Conservation (phyloP, 768 basidiomycete genomes). For the Tephrocybe sp. region DNA sequence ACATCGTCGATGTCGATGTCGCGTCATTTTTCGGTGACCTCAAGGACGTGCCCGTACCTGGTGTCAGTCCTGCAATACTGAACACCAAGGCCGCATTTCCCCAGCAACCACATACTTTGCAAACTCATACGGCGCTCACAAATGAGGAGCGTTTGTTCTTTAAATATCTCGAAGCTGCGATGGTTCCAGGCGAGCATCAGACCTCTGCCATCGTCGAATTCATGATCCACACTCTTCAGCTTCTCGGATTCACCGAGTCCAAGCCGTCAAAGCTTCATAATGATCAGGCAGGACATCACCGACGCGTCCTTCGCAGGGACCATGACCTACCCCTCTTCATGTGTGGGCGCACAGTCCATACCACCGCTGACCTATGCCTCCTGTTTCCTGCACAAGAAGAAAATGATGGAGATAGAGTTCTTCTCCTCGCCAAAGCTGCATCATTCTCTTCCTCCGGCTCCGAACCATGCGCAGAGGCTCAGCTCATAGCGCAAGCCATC, state of each 20-base stretch:
- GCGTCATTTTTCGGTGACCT: slow-evolving; percentile 12
- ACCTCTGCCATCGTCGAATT: slow-evolving; percentile 12
- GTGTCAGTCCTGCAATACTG: slow-evolving; percentile 11
- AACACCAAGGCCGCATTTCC: slow-evolving; percentile 5
- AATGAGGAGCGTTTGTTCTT: slow-evolving; percentile 17
- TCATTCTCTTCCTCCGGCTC: not conserved
- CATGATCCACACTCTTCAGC: slow-evolving; percentile 11
- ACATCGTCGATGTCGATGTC: slow-evolving; percentile 12
- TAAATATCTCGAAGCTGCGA: slow-evolving; percentile 13
- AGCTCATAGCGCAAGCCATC: slow-evolving; percentile 18
- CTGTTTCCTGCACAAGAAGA: slow-evolving; percentile 5
- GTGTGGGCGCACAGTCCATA: slow-evolving; percentile 17
- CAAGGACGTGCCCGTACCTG: slow-evolving; percentile 4
- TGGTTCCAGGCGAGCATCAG: slow-evolving; percentile 3
- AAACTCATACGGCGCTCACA: slow-evolving; percentile 10
- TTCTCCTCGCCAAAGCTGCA: slow-evolving; percentile 15
- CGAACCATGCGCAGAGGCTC: slow-evolving; percentile 10
- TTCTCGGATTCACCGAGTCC: slow-evolving; percentile 12
- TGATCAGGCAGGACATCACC: slow-evolving; percentile 1
- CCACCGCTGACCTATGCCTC: slow-evolving; percentile 16
- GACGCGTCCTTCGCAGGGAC: slow-evolving; percentile 12
- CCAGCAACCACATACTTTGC: not conserved
- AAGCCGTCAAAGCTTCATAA: slow-evolving; percentile 7
- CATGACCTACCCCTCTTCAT: slow-evolving; percentile 20
- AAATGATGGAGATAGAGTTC: slow-evolving; percentile 7